Evolutionary conservation across 1,284 basidiomycete species (phyloP).

Genomic region (Microbotryum scabiosae): DNA sequence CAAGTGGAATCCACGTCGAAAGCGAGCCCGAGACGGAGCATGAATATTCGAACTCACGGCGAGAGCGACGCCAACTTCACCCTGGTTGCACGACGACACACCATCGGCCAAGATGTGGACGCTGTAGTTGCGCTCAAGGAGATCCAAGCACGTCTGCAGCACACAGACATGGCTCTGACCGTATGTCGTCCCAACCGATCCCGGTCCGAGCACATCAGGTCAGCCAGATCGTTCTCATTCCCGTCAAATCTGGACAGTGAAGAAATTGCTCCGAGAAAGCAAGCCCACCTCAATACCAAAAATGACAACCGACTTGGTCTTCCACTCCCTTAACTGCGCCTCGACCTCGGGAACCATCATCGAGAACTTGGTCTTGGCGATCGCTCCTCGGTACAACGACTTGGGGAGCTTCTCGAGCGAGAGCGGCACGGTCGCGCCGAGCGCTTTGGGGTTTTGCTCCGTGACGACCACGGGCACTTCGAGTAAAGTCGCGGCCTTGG

Average conservation of each 20-base stretch:
- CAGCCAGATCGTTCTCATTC: slow-evolving; percentile 2
- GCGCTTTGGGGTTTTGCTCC: slow-evolving; percentile 71
- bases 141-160: slow-evolving; percentile 42
- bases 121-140: slow-evolving; percentile 45
- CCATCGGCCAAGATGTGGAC: slow-evolving; percentile 73
- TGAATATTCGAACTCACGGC: slow-evolving; percentile 42
- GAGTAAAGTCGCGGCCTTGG: slow-evolving; percentile 39
- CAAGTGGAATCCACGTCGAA: no score
- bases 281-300: slow-evolving; percentile 70
- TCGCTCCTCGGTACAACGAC: slow-evolving; percentile 47
- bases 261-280: neutral
- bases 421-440: slow-evolving; percentile 62
- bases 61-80: slow-evolving; percentile 45
- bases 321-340: slow-evolving; percentile 45
- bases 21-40: neutral
- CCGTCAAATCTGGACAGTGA: neutral
- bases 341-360: slow-evolving; percentile 67
- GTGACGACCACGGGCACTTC: slow-evolving; percentile 65
- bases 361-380: slow-evolving; percentile 53
- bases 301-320: slow-evolving; percentile 57
- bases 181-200: neutral
- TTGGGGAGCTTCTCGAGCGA: slow-evolving; percentile 53
- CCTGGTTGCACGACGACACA: slow-evolving; percentile 65
- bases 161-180: slow-evolving; percentile 76
- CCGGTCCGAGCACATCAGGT: slow-evolving; percentile 1